phyloP scores from a whole-genome alignment of 2,329 filamentous ascomycete genomes.

The Clonostachys rosea region DNA sequence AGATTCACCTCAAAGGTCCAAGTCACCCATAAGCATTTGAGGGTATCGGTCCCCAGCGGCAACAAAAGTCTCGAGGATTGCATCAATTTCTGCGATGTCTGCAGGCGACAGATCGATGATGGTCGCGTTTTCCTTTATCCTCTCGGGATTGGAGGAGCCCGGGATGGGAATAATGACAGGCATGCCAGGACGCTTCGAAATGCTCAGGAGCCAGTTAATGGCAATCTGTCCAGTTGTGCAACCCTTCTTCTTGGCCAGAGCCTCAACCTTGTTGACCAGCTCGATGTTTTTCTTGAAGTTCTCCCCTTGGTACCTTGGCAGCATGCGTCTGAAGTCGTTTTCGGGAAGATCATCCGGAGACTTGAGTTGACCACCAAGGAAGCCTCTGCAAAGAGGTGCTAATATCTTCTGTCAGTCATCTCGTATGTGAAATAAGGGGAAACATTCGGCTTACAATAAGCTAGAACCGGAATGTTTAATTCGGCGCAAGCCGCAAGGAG shows the following conservation, averaged over 20 bases:
- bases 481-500: constrained; percentile 50
- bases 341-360: not conserved
- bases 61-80: not conserved
- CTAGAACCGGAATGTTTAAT: constrained; percentile 60
- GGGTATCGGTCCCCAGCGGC: no score
- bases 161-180: constrained; percentile 62
- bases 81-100: not conserved
- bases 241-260: constrained; percentile 54
- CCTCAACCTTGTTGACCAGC: constrained; percentile 52
- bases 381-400: constrained; percentile 1
- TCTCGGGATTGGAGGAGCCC: constrained; percentile 49
- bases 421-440: no score
- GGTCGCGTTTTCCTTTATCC: constrained; percentile 56
- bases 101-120: not conserved
- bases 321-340: constrained; percentile 3
- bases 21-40: no score
- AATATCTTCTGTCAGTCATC: no score
- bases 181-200: constrained; percentile 45
- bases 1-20: no score
- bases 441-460: constrained; percentile 40
- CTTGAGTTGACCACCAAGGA: not conserved
- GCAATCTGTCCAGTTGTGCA: constrained; percentile 62
- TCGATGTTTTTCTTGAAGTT: constrained; percentile 61
- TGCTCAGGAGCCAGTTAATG: constrained; percentile 55
- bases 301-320: constrained; percentile 58